Conservation (phyloP, 768 basidiomycete species). For the Agaricus blazei region DNA sequence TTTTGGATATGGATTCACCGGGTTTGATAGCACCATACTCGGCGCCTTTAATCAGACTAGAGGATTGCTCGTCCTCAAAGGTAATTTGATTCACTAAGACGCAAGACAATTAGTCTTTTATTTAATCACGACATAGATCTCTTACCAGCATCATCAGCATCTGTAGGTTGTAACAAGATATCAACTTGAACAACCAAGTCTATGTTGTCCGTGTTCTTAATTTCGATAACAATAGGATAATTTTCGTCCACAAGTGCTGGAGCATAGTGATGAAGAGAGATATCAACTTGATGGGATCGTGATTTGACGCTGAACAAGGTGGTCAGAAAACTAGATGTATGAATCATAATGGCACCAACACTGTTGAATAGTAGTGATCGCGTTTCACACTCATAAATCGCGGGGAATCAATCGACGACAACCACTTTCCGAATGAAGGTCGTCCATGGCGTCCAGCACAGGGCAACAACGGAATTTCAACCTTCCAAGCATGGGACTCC, state of each 20-base stretch:
- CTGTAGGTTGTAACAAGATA: conserved; percentile 75
- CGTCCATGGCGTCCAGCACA: conserved; percentile 28
- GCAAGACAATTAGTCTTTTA: neutral
- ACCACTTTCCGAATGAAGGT: conserved; percentile 42
- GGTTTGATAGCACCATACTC: conserved; percentile 59
- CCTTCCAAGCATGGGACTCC: conserved; percentile 58
- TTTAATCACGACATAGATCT: conserved; percentile 1
- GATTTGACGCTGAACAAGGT: conserved; percentile 46
- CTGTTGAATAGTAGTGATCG: conserved; percentile 38
- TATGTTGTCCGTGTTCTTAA: conserved; percentile 68
- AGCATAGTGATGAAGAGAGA: conserved; percentile 51
- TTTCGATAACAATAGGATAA: conserved; percentile 65
- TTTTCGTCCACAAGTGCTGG: conserved; percentile 81
- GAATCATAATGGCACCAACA: conserved; percentile 31
- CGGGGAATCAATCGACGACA: conserved; percentile 48
- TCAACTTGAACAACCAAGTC: conserved; percentile 68
- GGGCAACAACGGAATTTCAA: conserved; percentile 56
- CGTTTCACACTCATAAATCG: conserved; percentile 49
- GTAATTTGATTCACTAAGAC: conserved; percentile 53
- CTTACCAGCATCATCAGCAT: conserved; percentile 68
- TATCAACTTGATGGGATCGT: conserved; percentile 51
- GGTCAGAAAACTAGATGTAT: conserved; percentile 5
- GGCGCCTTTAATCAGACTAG: conserved; percentile 70
- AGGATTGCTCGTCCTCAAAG: conserved; percentile 59
- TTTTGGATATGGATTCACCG: conserved; percentile 53